Base-by-base conservation (phyloP, 2,329 filamentous ascomycete species). In the Beauveria sp. region DNA sequence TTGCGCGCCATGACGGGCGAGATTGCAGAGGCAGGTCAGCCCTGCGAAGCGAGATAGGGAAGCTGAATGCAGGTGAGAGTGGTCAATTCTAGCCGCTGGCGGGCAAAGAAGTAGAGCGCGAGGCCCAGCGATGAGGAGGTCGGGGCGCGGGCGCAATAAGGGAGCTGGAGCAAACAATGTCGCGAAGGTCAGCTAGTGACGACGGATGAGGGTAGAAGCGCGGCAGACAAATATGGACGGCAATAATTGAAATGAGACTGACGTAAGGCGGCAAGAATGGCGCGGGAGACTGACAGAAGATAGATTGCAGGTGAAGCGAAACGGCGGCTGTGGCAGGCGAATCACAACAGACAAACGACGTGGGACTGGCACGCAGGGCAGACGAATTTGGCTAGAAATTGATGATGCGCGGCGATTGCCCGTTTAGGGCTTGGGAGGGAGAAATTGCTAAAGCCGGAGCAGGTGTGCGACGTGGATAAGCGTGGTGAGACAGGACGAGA, bases 1-100 rank as follows among this genome's bases (percentile, higher is more conserved):
- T 50, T 14, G 10, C 8, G 30, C 10, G 65, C 63, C 69, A 70
- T 70, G 59, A 47, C 20, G 40, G 28, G 46, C 49, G 28, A 57
- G 16, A 18, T 49, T 50, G 34, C 34, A 28, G 63, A 56, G 42
- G 53, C 52, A 24, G 28, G 53, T 42, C 42, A 43, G 43, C 4
- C 58, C 58, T 55, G 58, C 50, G 30, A 55, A 50, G 42, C 42
- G 14, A 61, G 30, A 14, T 24, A 20, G 9, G 3, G 40, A 54
- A 42, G 42, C 26, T 47, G 30, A 14, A 54, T 54, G 42, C 16
- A 20, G 28, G 50, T n/a, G 3, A 30, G 18, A 24, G 40, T 40
- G 50, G 50, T 16, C 53, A 28, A 26, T 43, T 51, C 14, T 38
- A 42, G 56, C 34, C 46, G 30, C 45, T 18, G 10, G 46, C 28